Conservation (phyloP, 306 rosid species). For the Cicer arietinum region DNA sequence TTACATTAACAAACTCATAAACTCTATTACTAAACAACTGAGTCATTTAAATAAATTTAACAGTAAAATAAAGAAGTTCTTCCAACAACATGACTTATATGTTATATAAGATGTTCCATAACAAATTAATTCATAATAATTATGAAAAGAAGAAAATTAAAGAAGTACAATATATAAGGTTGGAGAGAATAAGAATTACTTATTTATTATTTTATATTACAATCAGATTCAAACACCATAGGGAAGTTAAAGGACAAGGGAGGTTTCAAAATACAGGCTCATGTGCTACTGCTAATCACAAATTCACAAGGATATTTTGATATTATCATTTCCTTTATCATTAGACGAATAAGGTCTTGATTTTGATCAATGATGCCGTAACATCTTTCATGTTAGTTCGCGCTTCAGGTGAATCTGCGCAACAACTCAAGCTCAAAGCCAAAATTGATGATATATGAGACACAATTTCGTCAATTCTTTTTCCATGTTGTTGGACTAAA, state of each 20-base stretch:
- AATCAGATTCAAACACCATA: neutral
- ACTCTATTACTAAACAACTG: too few species aligned
- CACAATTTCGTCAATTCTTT: neutral
- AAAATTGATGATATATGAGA: slow-evolving; percentile 19
- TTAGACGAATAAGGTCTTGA: neutral
- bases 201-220: slow-evolving; percentile 2
- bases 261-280: neutral
- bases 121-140: too few species aligned
- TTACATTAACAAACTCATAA: too few species aligned
- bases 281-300: neutral
- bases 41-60: too few species aligned
- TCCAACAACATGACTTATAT: too few species aligned
- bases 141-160: too few species aligned
- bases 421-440: slow-evolving; percentile 18
- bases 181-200: neutral
- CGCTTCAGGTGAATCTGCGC: slow-evolving; percentile 9
- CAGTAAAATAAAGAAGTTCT: too few species aligned
- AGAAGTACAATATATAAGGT: neutral
- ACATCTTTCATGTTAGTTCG: slow-evolving; percentile 12
- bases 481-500: slow-evolving; percentile 8
- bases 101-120: too few species aligned
- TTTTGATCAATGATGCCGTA: slow-evolving; percentile 21
- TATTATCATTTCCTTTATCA: neutral
- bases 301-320: neutral
- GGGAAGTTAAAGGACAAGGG: neutral